Evolutionary conservation across 169 alveolate species (phyloP), one percentile per base, ranked within the genome.

Genomic region (Eimeria maxima): DNA sequence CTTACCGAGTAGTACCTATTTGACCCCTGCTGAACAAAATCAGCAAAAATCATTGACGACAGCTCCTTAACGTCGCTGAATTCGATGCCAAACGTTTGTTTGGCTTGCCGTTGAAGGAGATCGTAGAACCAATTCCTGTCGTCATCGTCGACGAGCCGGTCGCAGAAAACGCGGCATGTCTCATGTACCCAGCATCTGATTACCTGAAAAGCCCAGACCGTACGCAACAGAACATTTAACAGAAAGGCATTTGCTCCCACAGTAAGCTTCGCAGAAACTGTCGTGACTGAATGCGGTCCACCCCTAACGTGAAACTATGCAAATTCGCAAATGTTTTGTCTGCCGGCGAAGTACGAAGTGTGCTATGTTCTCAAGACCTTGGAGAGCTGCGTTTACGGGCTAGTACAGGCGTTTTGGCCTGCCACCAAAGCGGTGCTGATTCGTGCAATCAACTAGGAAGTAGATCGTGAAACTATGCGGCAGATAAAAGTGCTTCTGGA

Each of bases 151-250:
- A 99, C 97, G 95, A 99, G 98, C 95, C 99, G 99, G 97, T 99
- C 99, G 96, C 98, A 98, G 95, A 99, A 98, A 55, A 99, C 99
- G 95, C 99, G 97, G 97, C 98, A 99, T 93, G 99, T 98, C 96
- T 99, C 99, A 95, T 99, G 99, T 96, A 98, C 98, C 99, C 99
- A 99, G 81, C 99, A 97, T 78, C 98, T 98, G 95, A 99, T 97
- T 90, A 99, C 97, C 69, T 98, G 98, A 57, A 63, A 33, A 18
- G 13, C 67, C 57, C 53, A 11, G 74, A 60, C 69, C 42, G 22
- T 22, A 27, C 22, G 89, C 69, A 4, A 5, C 38, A 67, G 69
- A 45, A 80, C 27, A 33, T n/a, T 44, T 45, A 50, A 47, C 24
- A 24, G 1, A 16, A 6, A 42, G 55, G 63, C 63, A 42, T 76